Evolutionary conservation across 495 filamentous ascomycete genomes (phyloP), one percentile per base, ranked within the genome.

Genomic region (Aspergillus bertholletiae): DNA sequence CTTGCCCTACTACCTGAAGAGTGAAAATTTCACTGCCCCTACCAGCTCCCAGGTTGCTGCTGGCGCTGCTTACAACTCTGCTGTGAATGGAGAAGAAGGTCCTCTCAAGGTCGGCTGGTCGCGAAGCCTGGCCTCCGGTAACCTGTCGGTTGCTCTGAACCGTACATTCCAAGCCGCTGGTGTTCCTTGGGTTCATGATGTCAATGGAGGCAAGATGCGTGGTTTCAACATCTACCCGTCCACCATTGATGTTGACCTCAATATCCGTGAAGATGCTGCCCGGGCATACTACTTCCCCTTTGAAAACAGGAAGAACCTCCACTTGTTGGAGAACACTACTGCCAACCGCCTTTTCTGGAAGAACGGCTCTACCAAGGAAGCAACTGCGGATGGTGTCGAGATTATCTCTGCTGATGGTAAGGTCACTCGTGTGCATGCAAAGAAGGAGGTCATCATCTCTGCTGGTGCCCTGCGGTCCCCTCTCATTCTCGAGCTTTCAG

Each of bases 401-500:
- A 34, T 59, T 26, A 46, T 35, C 27, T 41, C 48, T 17, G 26
- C 9, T 24, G 46, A 55, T 26, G 49, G 49, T 24, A 53, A 28
- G 21, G 67, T 62, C 27, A 20, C 60, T 44, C 21, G 63, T 37
- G 57, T 87, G 18, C 67, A 59, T 39, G 85, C 79, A 1, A 67
- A 61, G 11, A 80, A 73, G 34, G 80, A 84, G 32, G 79, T 88
- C 2, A 75, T 89, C 39, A 57, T 85, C 1, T 81, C 84, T 1
- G 79, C 77, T n/a, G 86, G 86, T 8, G 60, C 78, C 9, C 69
- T 79, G 18, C 74, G 78, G 13, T 77, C 84, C 0, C 82, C 86
- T 5, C 62, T 69, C 1, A 63, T 88, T 2, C 71, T 88, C 9
- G 84, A 88, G 59, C 73, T 84, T 0, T 88, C 86, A 0, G 84